phyloP scores from a whole-genome alignment of 768 basidiomycete species.

The Calocera cornea region DNA sequence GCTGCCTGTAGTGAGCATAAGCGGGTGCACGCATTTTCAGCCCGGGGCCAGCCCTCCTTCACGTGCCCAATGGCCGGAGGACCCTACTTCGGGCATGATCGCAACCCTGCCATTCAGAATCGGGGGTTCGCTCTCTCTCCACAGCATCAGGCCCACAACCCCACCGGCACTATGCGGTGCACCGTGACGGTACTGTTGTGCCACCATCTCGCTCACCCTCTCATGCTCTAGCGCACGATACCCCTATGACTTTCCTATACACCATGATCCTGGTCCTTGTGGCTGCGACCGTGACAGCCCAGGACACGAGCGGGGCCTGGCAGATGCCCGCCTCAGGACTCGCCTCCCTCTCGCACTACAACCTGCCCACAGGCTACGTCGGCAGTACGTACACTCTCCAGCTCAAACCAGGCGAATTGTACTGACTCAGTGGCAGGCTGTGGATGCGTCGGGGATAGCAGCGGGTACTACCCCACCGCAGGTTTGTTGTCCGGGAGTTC shows the following conservation, averaged over 20 bases:
- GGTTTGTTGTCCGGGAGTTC: slow-evolving; percentile 18
- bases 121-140: too few species aligned
- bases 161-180: too few species aligned
- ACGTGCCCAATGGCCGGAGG: too few species aligned
- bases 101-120: too few species aligned
- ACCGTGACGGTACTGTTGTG: too few species aligned
- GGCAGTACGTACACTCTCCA: slow-evolving; percentile 25
- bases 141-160: too few species aligned
- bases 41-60: too few species aligned
- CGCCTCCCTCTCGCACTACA: slow-evolving; percentile 72
- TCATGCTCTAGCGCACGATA: not conserved
- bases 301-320: too few species aligned
- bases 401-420: not conserved
- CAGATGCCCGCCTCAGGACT: slow-evolving; percentile 35
- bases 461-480: slow-evolving; percentile 59
- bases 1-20: too few species aligned
- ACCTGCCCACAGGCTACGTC: slow-evolving; percentile 37
- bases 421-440: slow-evolving; percentile 30
- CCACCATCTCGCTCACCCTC: too few species aligned
- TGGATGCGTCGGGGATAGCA: slow-evolving; percentile 54
- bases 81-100: too few species aligned
- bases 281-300: too few species aligned
- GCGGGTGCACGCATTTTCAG: not conserved
- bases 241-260: not conserved
- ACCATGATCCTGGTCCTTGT: not conserved